phyloP scores from a whole-genome alignment of 2,329 filamentous ascomycete species.

The Pezicula neosporulosa region DNA sequence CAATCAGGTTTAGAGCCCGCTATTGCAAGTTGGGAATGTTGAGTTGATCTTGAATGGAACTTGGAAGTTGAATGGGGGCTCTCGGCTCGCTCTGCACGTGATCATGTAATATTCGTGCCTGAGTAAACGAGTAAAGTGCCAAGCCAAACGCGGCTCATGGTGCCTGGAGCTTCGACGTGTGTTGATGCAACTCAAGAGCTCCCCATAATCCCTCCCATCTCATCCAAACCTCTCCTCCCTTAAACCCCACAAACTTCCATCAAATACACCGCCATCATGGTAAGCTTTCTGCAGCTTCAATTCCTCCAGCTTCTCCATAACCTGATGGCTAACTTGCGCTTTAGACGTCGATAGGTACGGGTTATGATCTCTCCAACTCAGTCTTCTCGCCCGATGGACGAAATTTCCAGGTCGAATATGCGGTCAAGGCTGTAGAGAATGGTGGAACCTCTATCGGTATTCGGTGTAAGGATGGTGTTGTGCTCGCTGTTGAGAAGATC shows the following conservation, averaged over 20 bases:
- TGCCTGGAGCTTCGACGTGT: conserved; percentile 25
- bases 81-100: not conserved
- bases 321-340: not conserved
- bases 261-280: conserved; percentile 21
- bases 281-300: conserved; percentile 19
- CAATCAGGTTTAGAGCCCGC: no score
- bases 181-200: conserved; percentile 10
- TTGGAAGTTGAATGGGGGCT: not conserved
- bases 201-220: not conserved
- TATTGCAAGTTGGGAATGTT: not conserved
- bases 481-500: conserved; percentile 95
- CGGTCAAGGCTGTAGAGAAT: conserved; percentile 97
- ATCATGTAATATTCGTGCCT: not conserved
- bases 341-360: conserved; percentile 98
- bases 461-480: conserved; percentile 93
- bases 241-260: not conserved
- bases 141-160: conserved; percentile 23
- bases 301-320: not conserved
- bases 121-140: not conserved
- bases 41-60: not conserved
- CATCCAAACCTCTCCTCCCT: not conserved
- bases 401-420: conserved; percentile 99
- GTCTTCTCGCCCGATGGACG: conserved; percentile 99
- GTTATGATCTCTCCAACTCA: conserved; percentile 98
- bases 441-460: conserved; percentile 96